phyloP scores from a whole-genome alignment of 78 protist species.

The Cyanophora paradoxa region DNA sequence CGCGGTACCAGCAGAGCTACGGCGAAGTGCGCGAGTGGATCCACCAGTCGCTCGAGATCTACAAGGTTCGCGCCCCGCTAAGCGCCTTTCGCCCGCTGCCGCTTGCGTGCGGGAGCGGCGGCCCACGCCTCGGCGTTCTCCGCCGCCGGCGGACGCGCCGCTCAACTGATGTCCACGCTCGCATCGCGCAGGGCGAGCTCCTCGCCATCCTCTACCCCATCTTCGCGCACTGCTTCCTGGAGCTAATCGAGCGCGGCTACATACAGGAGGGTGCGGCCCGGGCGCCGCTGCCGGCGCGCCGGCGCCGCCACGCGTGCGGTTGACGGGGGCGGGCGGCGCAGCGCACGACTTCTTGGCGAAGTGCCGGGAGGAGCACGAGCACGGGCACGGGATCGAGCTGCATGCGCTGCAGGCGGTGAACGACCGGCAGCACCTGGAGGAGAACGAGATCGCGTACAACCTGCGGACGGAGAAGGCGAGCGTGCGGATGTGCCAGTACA shows the following conservation, averaged over 20 bases:
- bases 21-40: conserved; percentile 52
- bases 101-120: too few species aligned
- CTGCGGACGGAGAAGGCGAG: not conserved
- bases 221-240: conserved; percentile 65
- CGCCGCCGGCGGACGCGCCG: not conserved
- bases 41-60: conserved; percentile 37
- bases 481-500: conserved; percentile 34
- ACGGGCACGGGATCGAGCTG: conserved; percentile 14
- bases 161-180: not conserved
- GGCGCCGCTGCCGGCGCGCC: not conserved
- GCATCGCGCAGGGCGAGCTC: conserved; percentile 30
- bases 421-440: conserved; percentile 33
- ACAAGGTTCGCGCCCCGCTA: too few species aligned
- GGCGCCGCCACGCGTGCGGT: not conserved
- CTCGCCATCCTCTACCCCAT: conserved; percentile 54
- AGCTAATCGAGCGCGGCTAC: conserved; percentile 39
- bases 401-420: conserved; percentile 23
- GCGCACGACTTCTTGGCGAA: conserved; percentile 31
- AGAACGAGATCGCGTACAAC: conserved; percentile 25
- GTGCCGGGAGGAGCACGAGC: conserved; percentile 28
- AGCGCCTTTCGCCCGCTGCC: too few species aligned
- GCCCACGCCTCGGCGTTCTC: too few species aligned
- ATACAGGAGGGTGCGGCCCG: conserved; percentile 22
- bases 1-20: conserved; percentile 35
- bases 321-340: not conserved